Evolutionary conservation across 257 asterid species (phyloP), one percentile per base, ranked within the genome.

Genomic region (Phtheirospermum japonicum): DNA sequence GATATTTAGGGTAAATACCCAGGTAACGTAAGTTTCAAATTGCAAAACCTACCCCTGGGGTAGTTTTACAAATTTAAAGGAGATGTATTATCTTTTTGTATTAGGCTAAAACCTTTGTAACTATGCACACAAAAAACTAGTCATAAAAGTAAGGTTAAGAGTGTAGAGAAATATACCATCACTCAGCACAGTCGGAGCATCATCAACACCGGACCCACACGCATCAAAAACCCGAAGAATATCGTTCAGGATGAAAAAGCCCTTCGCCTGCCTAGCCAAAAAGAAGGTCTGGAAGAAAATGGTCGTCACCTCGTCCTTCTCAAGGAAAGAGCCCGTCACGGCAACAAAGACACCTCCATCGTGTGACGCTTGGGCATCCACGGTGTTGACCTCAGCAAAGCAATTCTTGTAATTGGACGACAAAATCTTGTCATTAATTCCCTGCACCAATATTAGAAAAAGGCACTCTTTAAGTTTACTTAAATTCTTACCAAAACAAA

Each of bases 161-260:
- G 30, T 16, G 50, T 26, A 4, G 33, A 9, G 9, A 17, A 53
- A 45, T 60, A 4, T 46, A 82, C 85, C 77, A 16, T 79, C 57
- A 58, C 31, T 64, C 34, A 11, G 18, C 18, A 53, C 32, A 23
- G n/a, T 6, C 57, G 19, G 2, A 18, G 57, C 11, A 19, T 14
- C 54, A 48, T 14, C 54, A 48, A 17, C 28, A 23, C 26, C 12
- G 28, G 12, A 33, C 56, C 71, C 26, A 48, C 26, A 48, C 7
- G 20, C 54, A 48, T 20, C 57, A 9, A 7, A 20, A 50, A 50
- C 13, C 13, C 68, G 73, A n/a, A 84, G 81, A 42, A 81, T 81
- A 28, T 89, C 95, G 20, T 89, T 89, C 74, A 71, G 55, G 13
- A 89, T 86, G 50, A 23, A 84, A 66, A 26, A 86, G 9, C 86